phyloP scores from a whole-genome alignment of 2,329 filamentous ascomycete genomes.

The Claviceps capensis region DNA sequence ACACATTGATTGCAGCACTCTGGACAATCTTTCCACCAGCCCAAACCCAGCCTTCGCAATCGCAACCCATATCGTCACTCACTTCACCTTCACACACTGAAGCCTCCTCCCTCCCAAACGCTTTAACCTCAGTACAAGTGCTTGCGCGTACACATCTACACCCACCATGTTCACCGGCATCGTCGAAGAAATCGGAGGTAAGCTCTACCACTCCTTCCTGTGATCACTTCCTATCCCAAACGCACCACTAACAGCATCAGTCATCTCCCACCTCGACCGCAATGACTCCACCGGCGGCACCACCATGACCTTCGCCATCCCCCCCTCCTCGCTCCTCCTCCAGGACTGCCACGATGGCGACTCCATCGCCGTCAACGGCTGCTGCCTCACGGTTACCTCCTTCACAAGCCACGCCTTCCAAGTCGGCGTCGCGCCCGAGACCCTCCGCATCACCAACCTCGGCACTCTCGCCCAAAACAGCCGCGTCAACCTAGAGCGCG shows the following conservation, averaged over 20 bases:
- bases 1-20: no score
- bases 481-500: conserved; percentile 83
- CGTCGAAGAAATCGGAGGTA: conserved; percentile 85
- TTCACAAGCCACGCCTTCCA: conserved; percentile 52
- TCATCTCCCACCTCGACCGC: conserved; percentile 66
- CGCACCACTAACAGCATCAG: conserved; percentile 31
- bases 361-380: conserved; percentile 90
- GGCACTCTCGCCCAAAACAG: conserved; percentile 53
- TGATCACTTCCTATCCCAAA: not conserved
- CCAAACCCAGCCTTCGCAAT: no score
- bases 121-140: no score
- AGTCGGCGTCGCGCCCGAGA: conserved; percentile 90
- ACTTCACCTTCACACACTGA: no score
- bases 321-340: conserved; percentile 56
- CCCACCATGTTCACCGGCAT: conserved; percentile 84
- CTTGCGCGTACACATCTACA: not conserved
- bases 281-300: conserved; percentile 79
- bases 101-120: no score
- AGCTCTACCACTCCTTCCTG: conserved; percentile 19
- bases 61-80: no score
- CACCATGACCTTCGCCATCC: conserved; percentile 71
- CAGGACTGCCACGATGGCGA: conserved; percentile 76
- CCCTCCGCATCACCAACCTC: conserved; percentile 90
- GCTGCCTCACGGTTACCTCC: conserved; percentile 75
- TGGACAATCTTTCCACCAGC: no score